A percentile compares a stretch with the other conserved stretches of the same genome.
These are phyloP conservation scores for Beta macrorhiza DNA, from an alignment of 179 eudicot species.

Conservation along the genomic window DNA sequence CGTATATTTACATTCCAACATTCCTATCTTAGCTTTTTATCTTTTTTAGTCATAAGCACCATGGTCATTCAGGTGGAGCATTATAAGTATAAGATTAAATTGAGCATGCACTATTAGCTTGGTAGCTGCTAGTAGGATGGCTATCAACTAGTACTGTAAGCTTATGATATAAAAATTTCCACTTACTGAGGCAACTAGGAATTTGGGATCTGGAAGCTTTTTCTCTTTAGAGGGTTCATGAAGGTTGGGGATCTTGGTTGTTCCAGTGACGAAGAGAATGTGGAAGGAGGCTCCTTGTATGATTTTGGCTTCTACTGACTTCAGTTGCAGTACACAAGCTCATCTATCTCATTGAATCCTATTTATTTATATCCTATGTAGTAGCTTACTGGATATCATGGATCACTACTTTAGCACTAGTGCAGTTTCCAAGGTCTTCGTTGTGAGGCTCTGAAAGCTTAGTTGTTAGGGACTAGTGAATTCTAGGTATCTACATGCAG, in stretches of 20 bases:
- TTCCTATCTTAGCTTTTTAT: background rate
- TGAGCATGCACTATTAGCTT: background rate
- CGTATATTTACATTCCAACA: background rate
- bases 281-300: background rate
- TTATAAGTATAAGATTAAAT: background rate
- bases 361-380: background rate
- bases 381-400: background rate
- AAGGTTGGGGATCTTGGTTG: background rate
- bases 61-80: background rate
- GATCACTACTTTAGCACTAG: background rate
- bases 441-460: background rate
- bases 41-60: background rate
- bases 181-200: background rate
- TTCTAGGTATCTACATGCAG: background rate
- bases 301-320: background rate
- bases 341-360: background rate
- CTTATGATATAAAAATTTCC: background rate
- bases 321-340: background rate
- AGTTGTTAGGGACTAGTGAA: background rate
- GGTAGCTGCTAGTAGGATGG: background rate
- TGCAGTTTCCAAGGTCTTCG: background rate
- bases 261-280: background rate
- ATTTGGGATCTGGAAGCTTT: background rate
- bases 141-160: background rate
- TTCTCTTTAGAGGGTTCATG: background rate